Base-by-base conservation (phyloP, 371 early-diverging fungal genomes). In the Apophysomyces sp. region DNA sequence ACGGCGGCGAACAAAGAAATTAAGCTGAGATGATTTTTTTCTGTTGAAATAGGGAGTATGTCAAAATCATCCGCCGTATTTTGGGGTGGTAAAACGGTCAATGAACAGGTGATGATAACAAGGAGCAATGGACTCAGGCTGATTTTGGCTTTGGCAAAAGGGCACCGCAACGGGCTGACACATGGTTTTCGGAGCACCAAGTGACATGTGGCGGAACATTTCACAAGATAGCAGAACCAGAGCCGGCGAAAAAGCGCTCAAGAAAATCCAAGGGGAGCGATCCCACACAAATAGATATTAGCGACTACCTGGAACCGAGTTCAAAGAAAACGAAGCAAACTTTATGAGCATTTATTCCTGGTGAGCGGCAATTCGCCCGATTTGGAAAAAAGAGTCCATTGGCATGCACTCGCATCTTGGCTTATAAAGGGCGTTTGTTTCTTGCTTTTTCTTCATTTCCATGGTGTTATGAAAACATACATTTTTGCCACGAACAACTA, bases 141-240 rank as follows among this genome's bases (percentile, higher is more conserved):
- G 7, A 18, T 40, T 5, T 63, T 8, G 13, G 18, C 32, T 52
- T 52, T 64, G 49, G 15, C 30, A 34, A 24, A 58, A 81, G 90
- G 54, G 75, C 83, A 3, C 90, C 89, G 0, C 90, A 89, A 57
- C 71, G 72, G 5, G 88, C 89, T 3, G 90, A 90, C 63, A 30
- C 63, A 12, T 90, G 90, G 90, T 90, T 67, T 65, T 63, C 61
- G 0, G 74, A 81, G 24, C 89, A 89, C 58, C 77, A 85, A 64
- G 21, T 12, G 24, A 74, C 68, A 13, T 89, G 89, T 65, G 87
- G 89, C 2, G 89, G 89, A 18, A 78, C 71, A 3, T 89, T 74
- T 56, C 67, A 55, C 24, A 89, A 89, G 58, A 82, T 86, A n/a
- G 54, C 80, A 2, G 80, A 71, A 16, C 86, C 89, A n/a, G 65